Conservation (phyloP, 2,329 filamentous ascomycete genomes). For the Aspergillus sp. region DNA sequence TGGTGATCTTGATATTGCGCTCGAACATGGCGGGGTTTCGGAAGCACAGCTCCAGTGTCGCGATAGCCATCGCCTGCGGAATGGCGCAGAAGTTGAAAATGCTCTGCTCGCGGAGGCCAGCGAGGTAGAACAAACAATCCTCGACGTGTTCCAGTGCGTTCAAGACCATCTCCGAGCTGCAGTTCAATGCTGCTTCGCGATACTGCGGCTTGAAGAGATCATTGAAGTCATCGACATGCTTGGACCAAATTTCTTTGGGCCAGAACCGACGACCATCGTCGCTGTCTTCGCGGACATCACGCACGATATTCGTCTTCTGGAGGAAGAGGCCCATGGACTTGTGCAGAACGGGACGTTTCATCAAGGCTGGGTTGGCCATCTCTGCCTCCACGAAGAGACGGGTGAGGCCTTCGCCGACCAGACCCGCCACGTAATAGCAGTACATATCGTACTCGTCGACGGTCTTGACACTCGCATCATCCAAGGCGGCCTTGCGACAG, state of each 20-base stretch:
- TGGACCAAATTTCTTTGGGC: slow-evolving; percentile 94
- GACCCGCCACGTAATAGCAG: slow-evolving; percentile 95
- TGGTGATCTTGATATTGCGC: slow-evolving; percentile 90
- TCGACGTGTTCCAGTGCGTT: slow-evolving; percentile 79
- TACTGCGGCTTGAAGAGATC: slow-evolving; percentile 81
- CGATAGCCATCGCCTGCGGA: slow-evolving; percentile 94
- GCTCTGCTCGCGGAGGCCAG: slow-evolving; percentile 86
- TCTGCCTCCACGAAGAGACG: slow-evolving; percentile 78
- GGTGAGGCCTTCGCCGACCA: slow-evolving; percentile 92
- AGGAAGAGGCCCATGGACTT: slow-evolving; percentile 97
- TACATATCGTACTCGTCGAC: slow-evolving; percentile 89
- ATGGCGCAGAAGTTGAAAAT: slow-evolving; percentile 99
- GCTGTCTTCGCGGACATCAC: slow-evolving; percentile 84
- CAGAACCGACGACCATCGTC: slow-evolving; percentile 85
- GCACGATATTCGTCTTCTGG: slow-evolving; percentile 98
- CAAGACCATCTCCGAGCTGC: slow-evolving; percentile 88
- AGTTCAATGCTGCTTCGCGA: slow-evolving; percentile 67
- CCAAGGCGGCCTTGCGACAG: slow-evolving; percentile 70
- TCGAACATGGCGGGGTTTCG: slow-evolving; percentile 80
- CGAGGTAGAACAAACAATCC: slow-evolving; percentile 96
- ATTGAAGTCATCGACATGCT: slow-evolving; percentile 81
- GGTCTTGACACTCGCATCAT: slow-evolving; percentile 69
- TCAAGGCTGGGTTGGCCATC: slow-evolving; percentile 75
- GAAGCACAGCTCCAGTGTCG: slow-evolving; percentile 85
- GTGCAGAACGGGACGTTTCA: slow-evolving; percentile 68